A percentile compares a stretch with the other conserved stretches of the same genome.
These are phyloP conservation scores for Euphrasia confusa DNA, from an alignment of 257 asterid species.

Conservation along the genomic window DNA sequence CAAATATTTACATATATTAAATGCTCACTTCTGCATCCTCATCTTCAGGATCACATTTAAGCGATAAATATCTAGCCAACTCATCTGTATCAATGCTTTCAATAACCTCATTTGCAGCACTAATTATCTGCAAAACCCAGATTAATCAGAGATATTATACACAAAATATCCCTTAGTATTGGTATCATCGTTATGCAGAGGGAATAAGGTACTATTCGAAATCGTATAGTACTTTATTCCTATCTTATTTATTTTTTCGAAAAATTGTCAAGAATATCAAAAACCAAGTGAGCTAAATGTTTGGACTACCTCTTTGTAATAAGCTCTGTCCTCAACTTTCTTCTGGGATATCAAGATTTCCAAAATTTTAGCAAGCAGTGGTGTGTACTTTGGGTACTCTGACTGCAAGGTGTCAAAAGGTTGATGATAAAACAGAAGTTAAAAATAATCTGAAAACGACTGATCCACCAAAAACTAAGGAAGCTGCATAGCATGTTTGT, in stretches of 20 bases:
- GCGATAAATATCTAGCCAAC: constrained; percentile 59
- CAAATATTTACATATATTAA: not conserved
- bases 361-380: constrained; percentile 86
- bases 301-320: constrained; percentile 61
- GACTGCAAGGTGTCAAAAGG: constrained; percentile 62
- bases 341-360: constrained; percentile 65
- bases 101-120: constrained; percentile 72
- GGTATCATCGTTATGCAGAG: not conserved
- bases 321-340: constrained; percentile 57
- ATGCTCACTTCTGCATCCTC: constrained; percentile 83
- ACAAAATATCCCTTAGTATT: not conserved
- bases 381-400: constrained; percentile 83
- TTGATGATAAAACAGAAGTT: constrained; percentile 17
- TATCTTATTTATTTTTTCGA: not conserved
- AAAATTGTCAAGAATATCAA: constrained; percentile 12
- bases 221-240: constrained; percentile 6
- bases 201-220: too few species aligned
- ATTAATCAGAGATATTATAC: not conserved
- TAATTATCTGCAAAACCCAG: constrained; percentile 51
- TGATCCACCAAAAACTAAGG: constrained; percentile 11
- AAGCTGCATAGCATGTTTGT: not conserved
- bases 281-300: constrained; percentile 9
- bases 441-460: constrained; percentile 10
- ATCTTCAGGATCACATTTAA: constrained; percentile 77
- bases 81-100: constrained; percentile 70